Percentiles rank a stretch among this genome's conserved stretches.
These are phyloP conservation scores for Dioscorea alata DNA, from an alignment of 106 monocot species.

Conservation along the genomic window DNA sequence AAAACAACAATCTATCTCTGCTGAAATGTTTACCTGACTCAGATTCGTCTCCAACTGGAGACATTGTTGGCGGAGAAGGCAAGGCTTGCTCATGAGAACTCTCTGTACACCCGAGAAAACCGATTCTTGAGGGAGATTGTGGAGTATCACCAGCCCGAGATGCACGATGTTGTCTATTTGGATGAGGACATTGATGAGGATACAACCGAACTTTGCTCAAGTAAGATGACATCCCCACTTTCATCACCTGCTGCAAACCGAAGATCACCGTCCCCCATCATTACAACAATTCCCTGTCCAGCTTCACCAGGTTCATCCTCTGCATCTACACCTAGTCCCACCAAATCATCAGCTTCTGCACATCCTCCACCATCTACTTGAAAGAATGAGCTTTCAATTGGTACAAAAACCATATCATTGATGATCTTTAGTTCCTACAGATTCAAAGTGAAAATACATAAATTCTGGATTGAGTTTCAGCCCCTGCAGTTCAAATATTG, in stretches of 20 bases:
- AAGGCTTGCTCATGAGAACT: slow-evolving; percentile 70
- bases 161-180: slow-evolving; percentile 66
- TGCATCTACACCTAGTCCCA: too few relatives aligned
- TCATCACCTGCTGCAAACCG: not conserved
- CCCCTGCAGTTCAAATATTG: too few relatives aligned
- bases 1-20: not conserved
- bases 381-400: too few relatives aligned
- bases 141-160: slow-evolving; percentile 80
- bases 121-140: slow-evolving; percentile 88
- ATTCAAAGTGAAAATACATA: too few relatives aligned
- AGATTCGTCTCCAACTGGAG: slow-evolving; percentile 83
- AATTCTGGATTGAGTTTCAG: too few relatives aligned
- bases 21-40: not conserved
- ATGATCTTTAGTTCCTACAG: too few relatives aligned
- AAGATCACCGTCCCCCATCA: not conserved
- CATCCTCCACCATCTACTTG: too few relatives aligned
- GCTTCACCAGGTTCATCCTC: too few relatives aligned
- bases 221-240: not conserved
- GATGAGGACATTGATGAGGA: slow-evolving; percentile 71
- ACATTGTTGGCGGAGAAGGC: slow-evolving; percentile 83
- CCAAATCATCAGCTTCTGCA: too few relatives aligned
- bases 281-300: not conserved
- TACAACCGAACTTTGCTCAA: not conserved
- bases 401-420: too few relatives aligned
- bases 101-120: slow-evolving; percentile 71